Evolutionary conservation across 495 filamentous ascomycete species (phyloP).

Genomic region (Penicillium crystallinum): DNA sequence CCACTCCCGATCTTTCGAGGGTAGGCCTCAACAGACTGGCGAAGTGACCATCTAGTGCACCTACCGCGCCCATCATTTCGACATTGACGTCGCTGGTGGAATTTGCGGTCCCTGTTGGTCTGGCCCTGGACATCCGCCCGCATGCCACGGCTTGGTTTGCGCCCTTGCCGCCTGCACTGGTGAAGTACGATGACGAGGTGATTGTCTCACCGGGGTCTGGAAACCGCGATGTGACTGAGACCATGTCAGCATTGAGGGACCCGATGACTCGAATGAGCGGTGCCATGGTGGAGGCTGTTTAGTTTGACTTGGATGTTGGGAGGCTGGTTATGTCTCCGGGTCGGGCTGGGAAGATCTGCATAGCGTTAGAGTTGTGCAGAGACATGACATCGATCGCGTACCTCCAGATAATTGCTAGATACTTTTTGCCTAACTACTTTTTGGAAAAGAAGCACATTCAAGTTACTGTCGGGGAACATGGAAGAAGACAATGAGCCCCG

Average conservation of each 20-base stretch:
- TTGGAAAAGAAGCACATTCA: no score
- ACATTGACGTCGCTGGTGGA: slow-evolving; percentile 51
- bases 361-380: not conserved
- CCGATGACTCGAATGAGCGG: slow-evolving; percentile 73
- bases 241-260: slow-evolving; percentile 89
- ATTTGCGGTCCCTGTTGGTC: slow-evolving; percentile 18
- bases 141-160: slow-evolving; percentile 92
- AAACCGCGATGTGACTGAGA: slow-evolving; percentile 77
- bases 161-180: slow-evolving; percentile 86
- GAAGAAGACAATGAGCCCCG: no score
- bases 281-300: slow-evolving; percentile 28
- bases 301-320: not conserved
- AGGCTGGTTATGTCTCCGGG: not conserved
- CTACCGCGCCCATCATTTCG: slow-evolving; percentile 80
- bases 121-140: slow-evolving; percentile 53
- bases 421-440: no score
- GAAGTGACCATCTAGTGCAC: slow-evolving; percentile 51
- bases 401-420: no score
- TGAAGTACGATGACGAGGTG: slow-evolving; percentile 69
- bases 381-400: no score
- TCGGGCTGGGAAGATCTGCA: not conserved
- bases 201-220: slow-evolving; percentile 84
- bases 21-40: slow-evolving; percentile 34
- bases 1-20: slow-evolving; percentile 57
- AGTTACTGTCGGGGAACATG: not conserved